A percentile compares a stretch with the other conserved stretches of the same genome.
phyloP scores from a whole-genome alignment of 2,329 filamentous ascomycete species.

The Dactylellina sp. region DNA sequence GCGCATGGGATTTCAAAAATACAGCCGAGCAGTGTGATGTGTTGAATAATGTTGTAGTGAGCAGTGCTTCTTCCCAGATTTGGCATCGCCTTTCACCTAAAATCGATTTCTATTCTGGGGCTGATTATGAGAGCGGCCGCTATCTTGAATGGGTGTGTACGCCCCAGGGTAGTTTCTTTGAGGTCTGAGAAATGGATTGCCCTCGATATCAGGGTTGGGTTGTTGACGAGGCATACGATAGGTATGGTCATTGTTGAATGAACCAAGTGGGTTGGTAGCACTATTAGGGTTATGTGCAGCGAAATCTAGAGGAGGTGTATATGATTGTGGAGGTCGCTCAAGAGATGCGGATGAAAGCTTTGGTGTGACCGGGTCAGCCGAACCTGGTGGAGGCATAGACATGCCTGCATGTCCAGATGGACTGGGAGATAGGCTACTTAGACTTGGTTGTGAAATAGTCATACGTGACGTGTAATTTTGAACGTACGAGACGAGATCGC shows the following conservation, averaged over 20 bases:
- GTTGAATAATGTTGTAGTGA: no score
- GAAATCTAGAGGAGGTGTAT: not conserved
- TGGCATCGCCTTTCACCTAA: no score
- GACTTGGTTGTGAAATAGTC: constrained; percentile 24
- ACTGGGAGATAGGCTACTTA: not conserved
- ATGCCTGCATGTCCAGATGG: constrained; percentile 16
- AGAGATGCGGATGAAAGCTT: constrained; percentile 47
- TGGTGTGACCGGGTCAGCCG: constrained; percentile 37
- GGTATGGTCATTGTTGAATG: not conserved
- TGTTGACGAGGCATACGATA: not conserved
- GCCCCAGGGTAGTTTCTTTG: constrained; percentile 6
- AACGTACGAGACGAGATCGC: constrained; percentile 57
- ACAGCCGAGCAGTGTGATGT: no score
- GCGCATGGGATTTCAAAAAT: no score
- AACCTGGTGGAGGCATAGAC: constrained; percentile 22
- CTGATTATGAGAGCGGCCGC: constrained; percentile 1
- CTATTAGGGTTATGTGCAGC: not conserved
- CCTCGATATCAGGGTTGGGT: not conserved
- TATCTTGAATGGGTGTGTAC: constrained; percentile 10
- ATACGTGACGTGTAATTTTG: constrained; percentile 50
- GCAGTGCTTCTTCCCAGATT: no score
- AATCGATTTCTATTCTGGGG: constrained; percentile 30
- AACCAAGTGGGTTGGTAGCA: not conserved
- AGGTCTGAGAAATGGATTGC: not conserved
- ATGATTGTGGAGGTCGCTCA: constrained; percentile 20